Conservation (phyloP, 202 grass and related monocot genomes). For the Carex sylvatica region DNA sequence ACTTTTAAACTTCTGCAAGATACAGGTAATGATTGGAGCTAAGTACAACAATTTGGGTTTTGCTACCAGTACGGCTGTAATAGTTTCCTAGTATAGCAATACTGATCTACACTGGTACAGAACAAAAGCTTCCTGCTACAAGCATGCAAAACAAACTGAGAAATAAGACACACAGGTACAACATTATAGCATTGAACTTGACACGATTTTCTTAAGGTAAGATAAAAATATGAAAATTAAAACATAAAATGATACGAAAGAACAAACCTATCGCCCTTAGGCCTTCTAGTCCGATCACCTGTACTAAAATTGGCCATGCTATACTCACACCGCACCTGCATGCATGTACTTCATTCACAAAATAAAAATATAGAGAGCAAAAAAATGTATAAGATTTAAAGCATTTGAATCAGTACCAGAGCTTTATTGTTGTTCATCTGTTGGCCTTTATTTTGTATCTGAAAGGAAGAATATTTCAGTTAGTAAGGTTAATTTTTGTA, state of each 20-base stretch:
- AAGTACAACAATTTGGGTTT: not conserved
- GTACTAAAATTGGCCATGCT: slow-evolving; percentile 99
- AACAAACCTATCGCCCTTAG: slow-evolving; percentile 76
- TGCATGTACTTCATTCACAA: slow-evolving; percentile 20
- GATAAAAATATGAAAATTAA: not conserved
- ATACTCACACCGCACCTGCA: slow-evolving; percentile 94
- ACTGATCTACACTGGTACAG: not conserved
- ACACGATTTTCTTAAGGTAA: not conserved
- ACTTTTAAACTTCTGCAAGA: not conserved
- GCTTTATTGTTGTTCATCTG: slow-evolving; percentile 58
- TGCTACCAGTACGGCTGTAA: not conserved
- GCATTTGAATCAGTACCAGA: slow-evolving; percentile 40
- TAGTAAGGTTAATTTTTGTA: not conserved
- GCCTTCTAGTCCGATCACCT: slow-evolving; percentile 79
- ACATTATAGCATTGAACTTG: not conserved
- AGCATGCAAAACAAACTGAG: not conserved
- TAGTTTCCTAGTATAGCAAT: not conserved
- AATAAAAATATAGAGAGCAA: not conserved
- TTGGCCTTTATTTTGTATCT: slow-evolving; percentile 83
- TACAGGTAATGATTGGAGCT: not conserved
- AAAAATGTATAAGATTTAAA: not conserved
- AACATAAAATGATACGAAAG: slow-evolving; percentile 16
- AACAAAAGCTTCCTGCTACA: not conserved
- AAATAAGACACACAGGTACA: not conserved
- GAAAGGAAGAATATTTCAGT: not conserved